A percentile compares a stretch with the other conserved stretches of the same genome.
Evolutionary conservation across 2,329 filamentous ascomycete species (phyloP).

Genomic region (Neurospora sp.): DNA sequence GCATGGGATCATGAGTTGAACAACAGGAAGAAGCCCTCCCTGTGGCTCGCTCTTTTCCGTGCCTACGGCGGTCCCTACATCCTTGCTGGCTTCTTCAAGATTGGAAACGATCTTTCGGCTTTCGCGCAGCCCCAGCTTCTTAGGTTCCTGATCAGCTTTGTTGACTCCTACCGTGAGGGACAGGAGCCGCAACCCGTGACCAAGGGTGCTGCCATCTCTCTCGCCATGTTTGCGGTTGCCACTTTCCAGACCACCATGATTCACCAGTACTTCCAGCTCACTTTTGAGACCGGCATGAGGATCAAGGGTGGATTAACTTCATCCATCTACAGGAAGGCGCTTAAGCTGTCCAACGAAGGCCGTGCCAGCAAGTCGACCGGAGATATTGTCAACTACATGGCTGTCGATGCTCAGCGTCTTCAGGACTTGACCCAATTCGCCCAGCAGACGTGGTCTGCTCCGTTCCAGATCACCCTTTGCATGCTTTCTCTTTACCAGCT

Average conservation of each 20-base stretch:
- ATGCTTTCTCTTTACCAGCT: slow-evolving; percentile 93
- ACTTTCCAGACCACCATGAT: slow-evolving; percentile 79
- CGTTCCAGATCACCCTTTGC: slow-evolving; percentile 91
- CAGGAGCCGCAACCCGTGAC: slow-evolving; percentile 63
- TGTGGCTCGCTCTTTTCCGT: slow-evolving; percentile 78
- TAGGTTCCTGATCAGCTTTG: slow-evolving; percentile 72
- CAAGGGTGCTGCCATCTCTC: slow-evolving; percentile 74
- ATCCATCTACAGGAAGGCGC: slow-evolving; percentile 84
- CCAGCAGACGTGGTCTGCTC: slow-evolving; percentile 91
- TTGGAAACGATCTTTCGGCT: slow-evolving; percentile 73
- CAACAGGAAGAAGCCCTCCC: slow-evolving; percentile 55
- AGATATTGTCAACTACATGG: slow-evolving; percentile 99
- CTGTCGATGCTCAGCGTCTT: slow-evolving; percentile 89
- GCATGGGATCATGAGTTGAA: slow-evolving; percentile 73
- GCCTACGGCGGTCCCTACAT: slow-evolving; percentile 81
- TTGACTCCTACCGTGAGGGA: slow-evolving; percentile 59
- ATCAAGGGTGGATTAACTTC: slow-evolving; percentile 87
- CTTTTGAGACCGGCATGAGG: slow-evolving; percentile 93
- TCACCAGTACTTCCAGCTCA: slow-evolving; percentile 94
- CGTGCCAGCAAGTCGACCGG: slow-evolving; percentile 82
- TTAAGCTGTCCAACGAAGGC: slow-evolving; percentile 87
- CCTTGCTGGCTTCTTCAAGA: slow-evolving; percentile 75
- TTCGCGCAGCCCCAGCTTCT: slow-evolving; percentile 90
- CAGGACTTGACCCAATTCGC: slow-evolving; percentile 93
- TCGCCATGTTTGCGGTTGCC: slow-evolving; percentile 87